Conservation (phyloP, 768 basidiomycete genomes). For the Mycena leptocephala region DNA sequence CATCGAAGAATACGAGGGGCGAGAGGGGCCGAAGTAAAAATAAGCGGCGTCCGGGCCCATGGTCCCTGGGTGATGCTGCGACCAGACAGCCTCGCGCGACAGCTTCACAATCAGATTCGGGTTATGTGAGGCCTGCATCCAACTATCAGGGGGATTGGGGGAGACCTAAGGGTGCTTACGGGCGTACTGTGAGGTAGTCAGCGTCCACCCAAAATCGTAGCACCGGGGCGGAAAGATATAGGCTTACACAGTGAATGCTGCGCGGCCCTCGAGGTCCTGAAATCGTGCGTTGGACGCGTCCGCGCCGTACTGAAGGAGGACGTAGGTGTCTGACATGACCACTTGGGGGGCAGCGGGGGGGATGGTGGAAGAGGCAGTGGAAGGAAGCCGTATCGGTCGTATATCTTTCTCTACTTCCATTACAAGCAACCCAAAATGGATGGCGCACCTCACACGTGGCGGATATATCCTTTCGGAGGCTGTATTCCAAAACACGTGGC, state of each 20-base stretch:
- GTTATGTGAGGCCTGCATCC: slow-evolving; percentile 64
- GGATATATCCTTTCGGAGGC: background rate
- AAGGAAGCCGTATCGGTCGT: background rate
- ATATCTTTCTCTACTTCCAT: slow-evolving; percentile 18
- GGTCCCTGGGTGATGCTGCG: slow-evolving; percentile 76
- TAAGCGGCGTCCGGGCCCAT: slow-evolving; percentile 88
- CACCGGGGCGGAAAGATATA: background rate
- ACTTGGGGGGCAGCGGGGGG: background rate
- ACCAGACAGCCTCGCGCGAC: slow-evolving; percentile 77
- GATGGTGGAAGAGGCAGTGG: background rate
- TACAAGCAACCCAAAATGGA: background rate
- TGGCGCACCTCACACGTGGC: slow-evolving; percentile 2
- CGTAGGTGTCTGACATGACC: slow-evolving; percentile 56
- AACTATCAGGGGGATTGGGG: background rate
- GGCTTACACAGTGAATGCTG: slow-evolving; percentile 81
- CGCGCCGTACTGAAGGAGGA: slow-evolving; percentile 77
- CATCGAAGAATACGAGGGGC: slow-evolving; percentile 1
- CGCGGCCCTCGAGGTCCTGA: slow-evolving; percentile 74
- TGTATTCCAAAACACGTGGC: slow-evolving; percentile 10
- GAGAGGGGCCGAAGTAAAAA: slow-evolving; percentile 74
- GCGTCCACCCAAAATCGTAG: background rate
- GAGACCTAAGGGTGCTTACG: slow-evolving; percentile 26
- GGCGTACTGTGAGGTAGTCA: slow-evolving; percentile 18
- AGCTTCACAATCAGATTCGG: slow-evolving; percentile 79
- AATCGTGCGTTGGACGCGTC: slow-evolving; percentile 75